phyloP scores from a whole-genome alignment of 1,284 basidiomycete genomes.

The Rhodotorula sp. region DNA sequence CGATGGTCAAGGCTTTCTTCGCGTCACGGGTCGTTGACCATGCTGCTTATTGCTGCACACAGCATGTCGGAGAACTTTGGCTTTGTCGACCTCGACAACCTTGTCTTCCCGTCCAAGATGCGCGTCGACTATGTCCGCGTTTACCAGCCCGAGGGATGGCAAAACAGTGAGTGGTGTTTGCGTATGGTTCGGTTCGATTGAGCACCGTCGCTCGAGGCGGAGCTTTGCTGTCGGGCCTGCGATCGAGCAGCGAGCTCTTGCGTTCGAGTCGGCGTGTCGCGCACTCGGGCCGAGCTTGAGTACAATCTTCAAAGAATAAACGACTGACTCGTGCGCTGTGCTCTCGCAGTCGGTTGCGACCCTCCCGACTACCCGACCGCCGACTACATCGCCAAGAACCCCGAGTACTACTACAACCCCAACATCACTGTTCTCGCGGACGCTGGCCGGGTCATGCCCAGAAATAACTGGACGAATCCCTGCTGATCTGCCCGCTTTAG shows the following conservation, averaged over 20 bases:
- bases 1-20: too few relatives aligned
- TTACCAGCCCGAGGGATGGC: conserved; percentile 13
- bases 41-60: background rate
- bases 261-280: too few relatives aligned
- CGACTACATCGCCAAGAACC: conserved; percentile 21
- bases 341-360: conserved; percentile 16
- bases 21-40: too few relatives aligned
- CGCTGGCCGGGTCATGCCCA: conserved; percentile 7
- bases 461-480: conserved; percentile 5
- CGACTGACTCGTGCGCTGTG: background rate
- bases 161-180: background rate
- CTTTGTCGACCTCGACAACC: conserved; percentile 18
- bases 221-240: too few relatives aligned
- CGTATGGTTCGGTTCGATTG: too few relatives aligned
- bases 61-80: conserved; percentile 18
- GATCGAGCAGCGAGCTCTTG: too few relatives aligned
- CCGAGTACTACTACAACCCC: conserved; percentile 25
- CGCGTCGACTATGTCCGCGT: conserved; percentile 38
- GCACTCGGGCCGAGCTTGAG: too few relatives aligned
- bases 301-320: background rate
- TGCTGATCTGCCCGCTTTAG: background rate
- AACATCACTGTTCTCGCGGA: conserved; percentile 15
- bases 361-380: conserved; percentile 24
- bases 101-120: conserved; percentile 30
- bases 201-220: too few relatives aligned